phyloP scores from a whole-genome alignment of 768 basidiomycete species.

The Suillus brevipes region DNA sequence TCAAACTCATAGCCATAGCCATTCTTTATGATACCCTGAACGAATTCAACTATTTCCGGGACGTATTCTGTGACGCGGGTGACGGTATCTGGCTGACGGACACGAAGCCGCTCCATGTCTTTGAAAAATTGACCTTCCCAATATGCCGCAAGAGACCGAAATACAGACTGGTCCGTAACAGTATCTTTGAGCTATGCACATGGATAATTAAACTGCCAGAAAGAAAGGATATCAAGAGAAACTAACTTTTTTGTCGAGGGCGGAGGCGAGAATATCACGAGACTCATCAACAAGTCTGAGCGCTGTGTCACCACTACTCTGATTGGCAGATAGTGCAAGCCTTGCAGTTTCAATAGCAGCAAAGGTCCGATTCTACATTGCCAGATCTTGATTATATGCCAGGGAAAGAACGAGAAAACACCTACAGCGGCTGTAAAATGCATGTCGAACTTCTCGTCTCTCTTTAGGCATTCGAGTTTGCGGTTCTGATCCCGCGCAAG shows the following conservation, averaged over 20 bases:
- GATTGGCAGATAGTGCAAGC: conserved; percentile 40
- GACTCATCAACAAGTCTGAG: conserved; percentile 68
- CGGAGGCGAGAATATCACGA: conserved; percentile 71
- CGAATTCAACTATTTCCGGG: conserved; percentile 89
- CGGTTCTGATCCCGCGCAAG: conserved; percentile 56
- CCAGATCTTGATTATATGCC: conserved; percentile 17
- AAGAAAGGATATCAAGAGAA: neutral
- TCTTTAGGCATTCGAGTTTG: conserved; percentile 68
- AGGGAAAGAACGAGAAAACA: conserved; percentile 18
- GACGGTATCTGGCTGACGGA: conserved; percentile 84
- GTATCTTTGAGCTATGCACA: conserved; percentile 64
- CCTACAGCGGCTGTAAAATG: conserved; percentile 77
- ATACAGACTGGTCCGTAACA: conserved; percentile 85
- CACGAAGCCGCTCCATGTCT: conserved; percentile 87
- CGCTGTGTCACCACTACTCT: conserved; percentile 45
- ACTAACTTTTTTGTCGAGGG: conserved; percentile 73
- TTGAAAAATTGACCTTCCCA: conserved; percentile 92
- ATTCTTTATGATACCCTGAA: conserved; percentile 80
- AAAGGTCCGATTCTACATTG: conserved; percentile 46
- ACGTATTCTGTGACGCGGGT: conserved; percentile 98
- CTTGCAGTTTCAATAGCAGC: conserved; percentile 57
- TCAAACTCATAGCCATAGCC: conserved; percentile 73
- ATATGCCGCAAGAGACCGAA: conserved; percentile 74
- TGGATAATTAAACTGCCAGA: conserved; percentile 6
- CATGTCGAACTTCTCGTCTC: conserved; percentile 94